phyloP scores from a whole-genome alignment of 176 grass and related monocot genomes.

The Puya raimondii region DNA sequence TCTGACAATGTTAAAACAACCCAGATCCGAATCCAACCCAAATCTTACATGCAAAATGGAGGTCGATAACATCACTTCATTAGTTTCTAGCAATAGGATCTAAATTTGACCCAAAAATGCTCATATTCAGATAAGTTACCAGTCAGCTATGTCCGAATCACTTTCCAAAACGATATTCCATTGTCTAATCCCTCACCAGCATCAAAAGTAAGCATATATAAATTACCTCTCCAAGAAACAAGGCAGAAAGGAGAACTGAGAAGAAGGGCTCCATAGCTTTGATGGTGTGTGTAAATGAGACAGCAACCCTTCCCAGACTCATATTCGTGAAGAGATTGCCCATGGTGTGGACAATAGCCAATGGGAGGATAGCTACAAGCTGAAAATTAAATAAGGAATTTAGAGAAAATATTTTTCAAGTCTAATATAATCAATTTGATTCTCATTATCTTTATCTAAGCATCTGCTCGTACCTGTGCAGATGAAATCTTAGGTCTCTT shows the following conservation, averaged over 20 bases:
- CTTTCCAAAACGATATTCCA: not conserved
- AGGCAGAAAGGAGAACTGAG: slow-evolving; percentile 59
- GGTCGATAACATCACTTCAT: too few relatives aligned
- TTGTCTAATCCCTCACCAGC: not conserved
- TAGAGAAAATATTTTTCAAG: not conserved
- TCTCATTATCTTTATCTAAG: slow-evolving; percentile 4
- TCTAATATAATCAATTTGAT: slow-evolving; percentile 12
- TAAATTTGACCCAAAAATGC: too few relatives aligned
- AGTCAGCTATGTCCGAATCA: not conserved
- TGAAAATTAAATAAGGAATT: slow-evolving; percentile 9
- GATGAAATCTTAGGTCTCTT: slow-evolving; percentile 59
- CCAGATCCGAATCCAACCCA: not conserved
- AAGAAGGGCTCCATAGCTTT: slow-evolving; percentile 90
- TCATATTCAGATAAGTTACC: too few relatives aligned
- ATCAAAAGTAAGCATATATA: not conserved
- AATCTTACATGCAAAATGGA: too few relatives aligned
- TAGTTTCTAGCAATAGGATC: too few relatives aligned
- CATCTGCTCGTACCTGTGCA: slow-evolving; percentile 39
- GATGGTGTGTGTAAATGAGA: slow-evolving; percentile 73
- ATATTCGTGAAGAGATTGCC: slow-evolving; percentile 79
- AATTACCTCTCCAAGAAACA: slow-evolving; percentile 69
- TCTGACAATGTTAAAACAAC: too few relatives aligned
- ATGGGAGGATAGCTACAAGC: slow-evolving; percentile 49
- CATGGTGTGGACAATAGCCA: slow-evolving; percentile 62
- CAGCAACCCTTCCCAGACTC: slow-evolving; percentile 67